Evolutionary conservation across 2,329 filamentous ascomycete genomes (phyloP).

Genomic region (Fusarium hostae): DNA sequence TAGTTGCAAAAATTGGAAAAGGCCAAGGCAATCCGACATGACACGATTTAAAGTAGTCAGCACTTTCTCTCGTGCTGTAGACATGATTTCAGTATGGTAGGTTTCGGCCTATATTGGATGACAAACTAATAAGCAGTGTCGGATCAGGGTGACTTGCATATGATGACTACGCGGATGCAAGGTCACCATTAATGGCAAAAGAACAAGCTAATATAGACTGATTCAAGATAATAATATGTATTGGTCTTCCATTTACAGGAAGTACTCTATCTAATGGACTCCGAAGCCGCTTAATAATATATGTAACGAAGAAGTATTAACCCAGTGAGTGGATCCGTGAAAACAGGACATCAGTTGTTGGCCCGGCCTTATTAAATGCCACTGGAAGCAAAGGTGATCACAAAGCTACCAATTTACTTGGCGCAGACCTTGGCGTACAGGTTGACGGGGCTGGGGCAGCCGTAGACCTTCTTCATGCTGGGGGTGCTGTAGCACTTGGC

Average conservation of each 20-base stretch:
- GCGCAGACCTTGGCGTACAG: conserved; percentile 48
- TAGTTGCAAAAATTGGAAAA: not conserved
- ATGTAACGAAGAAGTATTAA: conserved; percentile 2
- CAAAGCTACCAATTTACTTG: conserved; percentile 21
- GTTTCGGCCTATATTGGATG: accelerated
- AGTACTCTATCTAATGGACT: not conserved
- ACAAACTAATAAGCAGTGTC: not conserved
- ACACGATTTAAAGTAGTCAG: not conserved
- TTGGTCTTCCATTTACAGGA: not conserved
- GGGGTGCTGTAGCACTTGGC: conserved; percentile 55
- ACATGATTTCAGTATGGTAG: accelerated
- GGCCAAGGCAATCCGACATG: accelerated
- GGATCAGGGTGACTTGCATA: accelerated
- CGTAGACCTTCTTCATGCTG: conserved; percentile 52
- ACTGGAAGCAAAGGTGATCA: not conserved
- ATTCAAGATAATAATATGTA: not conserved
- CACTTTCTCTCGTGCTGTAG: not conserved
- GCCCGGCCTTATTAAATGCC: not conserved
- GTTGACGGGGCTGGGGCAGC: conserved; percentile 54
- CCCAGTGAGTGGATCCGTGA: not conserved
- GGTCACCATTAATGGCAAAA: accelerated
- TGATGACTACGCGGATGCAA: accelerated
- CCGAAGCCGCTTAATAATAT: conserved; percentile 1
- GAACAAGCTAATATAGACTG: accelerated
- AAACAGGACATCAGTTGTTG: not conserved